Evolutionary conservation across 1,139 yeast species (phyloP).

Genomic region (Suhomyces bokatorum): DNA sequence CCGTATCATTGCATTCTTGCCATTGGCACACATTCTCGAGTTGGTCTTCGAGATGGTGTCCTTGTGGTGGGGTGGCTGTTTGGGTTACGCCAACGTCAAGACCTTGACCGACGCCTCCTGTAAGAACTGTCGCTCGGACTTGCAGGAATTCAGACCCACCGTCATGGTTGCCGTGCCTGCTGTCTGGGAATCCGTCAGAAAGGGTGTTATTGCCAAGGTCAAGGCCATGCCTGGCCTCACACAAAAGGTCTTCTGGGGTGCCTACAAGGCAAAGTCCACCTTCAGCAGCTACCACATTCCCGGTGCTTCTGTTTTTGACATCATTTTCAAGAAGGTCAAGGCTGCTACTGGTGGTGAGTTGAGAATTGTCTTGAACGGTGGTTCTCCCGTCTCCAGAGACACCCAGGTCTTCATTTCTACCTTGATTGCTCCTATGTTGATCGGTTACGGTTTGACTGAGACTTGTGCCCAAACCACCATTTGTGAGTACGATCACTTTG

Average conservation of each 20-base stretch:
- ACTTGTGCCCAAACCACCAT: conserved; percentile 88
- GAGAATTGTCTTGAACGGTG: conserved; percentile 80
- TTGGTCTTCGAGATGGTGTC: conserved; percentile 77
- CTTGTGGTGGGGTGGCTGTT: conserved; percentile 86
- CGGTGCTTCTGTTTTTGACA: conserved; percentile 59
- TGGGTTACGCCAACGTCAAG: conserved; percentile 93
- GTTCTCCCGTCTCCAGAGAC: conserved; percentile 83
- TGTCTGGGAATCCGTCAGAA: conserved; percentile 95
- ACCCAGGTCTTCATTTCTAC: conserved; percentile 84
- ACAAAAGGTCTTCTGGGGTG: conserved; percentile 89
- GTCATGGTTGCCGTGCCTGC: conserved; percentile 99
- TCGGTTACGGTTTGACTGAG: conserved; percentile 97
- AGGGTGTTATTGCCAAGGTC: conserved; percentile 83
- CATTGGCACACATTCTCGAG: conserved; percentile 95
- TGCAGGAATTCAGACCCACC: conserved; percentile 85
- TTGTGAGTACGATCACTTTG: conserved; percentile 63
- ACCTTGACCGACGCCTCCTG: conserved; percentile 83
- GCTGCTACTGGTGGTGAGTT: conserved; percentile 95
- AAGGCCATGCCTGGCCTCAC: conserved; percentile 62
- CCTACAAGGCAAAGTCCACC: conserved; percentile 69
- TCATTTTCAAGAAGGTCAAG: conserved; percentile 83
- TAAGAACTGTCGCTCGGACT: conserved; percentile 84
- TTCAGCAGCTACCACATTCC: conserved; percentile 70
- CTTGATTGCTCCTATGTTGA: conserved; percentile 81
- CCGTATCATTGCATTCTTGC: conserved; percentile 82